A percentile compares a stretch with the other conserved stretches of the same genome.
Evolutionary conservation across 2,329 filamentous ascomycete species (phyloP).

Genomic region (Aspergillus phoenicis): DNA sequence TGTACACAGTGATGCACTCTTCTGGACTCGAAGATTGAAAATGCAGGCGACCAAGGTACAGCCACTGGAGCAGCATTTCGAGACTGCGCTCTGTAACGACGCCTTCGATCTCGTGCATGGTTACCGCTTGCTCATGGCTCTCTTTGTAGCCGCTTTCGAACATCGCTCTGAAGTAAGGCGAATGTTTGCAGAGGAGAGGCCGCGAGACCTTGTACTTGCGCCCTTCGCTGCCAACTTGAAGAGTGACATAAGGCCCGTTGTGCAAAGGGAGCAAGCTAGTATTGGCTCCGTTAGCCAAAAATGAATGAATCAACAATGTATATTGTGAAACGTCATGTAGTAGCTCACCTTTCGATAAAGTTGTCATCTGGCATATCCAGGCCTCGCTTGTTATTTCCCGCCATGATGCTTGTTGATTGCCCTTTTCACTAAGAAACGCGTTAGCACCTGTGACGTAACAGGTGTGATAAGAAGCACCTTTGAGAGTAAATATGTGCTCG

Average conservation of each 20-base stretch:
- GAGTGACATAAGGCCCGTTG: conserved; percentile 14
- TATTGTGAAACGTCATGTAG: too few relatives aligned
- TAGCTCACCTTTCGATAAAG: too few relatives aligned
- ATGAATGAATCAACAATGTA: too few relatives aligned
- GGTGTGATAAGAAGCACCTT: too few relatives aligned
- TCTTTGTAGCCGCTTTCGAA: conserved; percentile 17
- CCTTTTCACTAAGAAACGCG: too few relatives aligned
- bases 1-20: conserved; percentile 12
- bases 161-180: conserved; percentile 17
- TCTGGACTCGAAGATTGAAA: conserved; percentile 3
- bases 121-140: conserved; percentile 6
- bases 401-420: too few relatives aligned
- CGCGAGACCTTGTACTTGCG: conserved; percentile 13
- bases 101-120: conserved; percentile 14
- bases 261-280: conserved; percentile 8
- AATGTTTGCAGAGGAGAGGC: conserved; percentile 13
- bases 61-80: conserved; percentile 19
- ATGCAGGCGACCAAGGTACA: conserved; percentile 12
- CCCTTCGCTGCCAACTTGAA: conserved; percentile 7
- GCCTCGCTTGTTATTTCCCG: too few relatives aligned
- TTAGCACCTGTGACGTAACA: too few relatives aligned
- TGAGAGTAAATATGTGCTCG: too few relatives aligned
- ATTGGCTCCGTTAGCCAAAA: too few relatives aligned
- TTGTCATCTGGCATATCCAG: too few relatives aligned
- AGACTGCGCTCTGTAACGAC: conserved; percentile 15